These are phyloP conservation scores for Chaetomium fimeti DNA, from an alignment of 495 filamentous ascomycete species.

Conservation along the genomic window DNA sequence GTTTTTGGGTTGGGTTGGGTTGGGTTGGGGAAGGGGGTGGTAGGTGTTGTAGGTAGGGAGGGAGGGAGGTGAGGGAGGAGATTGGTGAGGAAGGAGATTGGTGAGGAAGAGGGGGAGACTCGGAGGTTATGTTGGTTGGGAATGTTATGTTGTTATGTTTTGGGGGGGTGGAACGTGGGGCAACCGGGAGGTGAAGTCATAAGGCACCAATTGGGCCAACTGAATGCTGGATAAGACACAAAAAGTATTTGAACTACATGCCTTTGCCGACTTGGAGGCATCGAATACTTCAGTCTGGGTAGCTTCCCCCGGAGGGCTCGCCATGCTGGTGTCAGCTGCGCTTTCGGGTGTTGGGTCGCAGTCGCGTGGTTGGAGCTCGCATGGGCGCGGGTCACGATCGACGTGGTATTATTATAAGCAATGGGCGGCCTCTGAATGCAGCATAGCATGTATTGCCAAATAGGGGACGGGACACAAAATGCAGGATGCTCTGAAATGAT, in stretches of 20 bases:
- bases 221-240: not conserved
- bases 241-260: slow-evolving; percentile 4
- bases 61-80: not conserved
- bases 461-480: not conserved
- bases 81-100: not conserved
- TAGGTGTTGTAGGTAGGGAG: not conserved
- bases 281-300: slow-evolving; percentile 25
- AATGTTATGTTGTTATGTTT: too few relatives aligned
- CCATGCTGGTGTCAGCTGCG: slow-evolving; percentile 27
- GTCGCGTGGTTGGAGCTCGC: slow-evolving; percentile 3
- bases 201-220: not conserved
- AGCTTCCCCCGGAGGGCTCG: slow-evolving; percentile 11
- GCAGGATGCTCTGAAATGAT: not conserved
- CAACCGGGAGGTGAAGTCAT: too few relatives aligned
- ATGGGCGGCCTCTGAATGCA: not conserved
- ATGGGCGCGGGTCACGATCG: slow-evolving; percentile 1
- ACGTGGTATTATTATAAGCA: not conserved
- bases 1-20: not conserved
- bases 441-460: not conserved
- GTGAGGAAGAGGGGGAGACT: not conserved
- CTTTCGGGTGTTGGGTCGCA: slow-evolving; percentile 2
- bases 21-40: too few relatives aligned
- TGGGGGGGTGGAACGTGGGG: too few relatives aligned
- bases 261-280: slow-evolving; percentile 30
- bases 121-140: too few relatives aligned